A percentile compares a stretch with the other conserved stretches of the same genome.
These are phyloP conservation scores for Nakazawaea siamensis DNA, from an alignment of 805 yeast species.

Conservation along the genomic window DNA sequence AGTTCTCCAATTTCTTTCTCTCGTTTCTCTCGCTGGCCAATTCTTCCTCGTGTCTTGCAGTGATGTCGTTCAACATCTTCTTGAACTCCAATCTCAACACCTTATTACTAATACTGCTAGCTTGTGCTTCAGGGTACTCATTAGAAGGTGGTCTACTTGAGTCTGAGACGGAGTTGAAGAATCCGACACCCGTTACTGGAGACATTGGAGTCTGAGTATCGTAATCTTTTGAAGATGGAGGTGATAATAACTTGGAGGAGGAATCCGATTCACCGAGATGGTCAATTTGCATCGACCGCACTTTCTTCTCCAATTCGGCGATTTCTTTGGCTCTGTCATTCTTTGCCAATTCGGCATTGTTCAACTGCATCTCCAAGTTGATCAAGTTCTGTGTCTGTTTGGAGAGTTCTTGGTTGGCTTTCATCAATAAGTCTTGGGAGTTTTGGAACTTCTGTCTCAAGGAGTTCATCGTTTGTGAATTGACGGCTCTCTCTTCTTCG, in stretches of 20 bases:
- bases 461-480: slow-evolving; percentile 42
- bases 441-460: slow-evolving; percentile 40
- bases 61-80: slow-evolving; percentile 53
- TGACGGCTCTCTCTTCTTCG: slow-evolving; percentile 54
- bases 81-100: slow-evolving; percentile 63
- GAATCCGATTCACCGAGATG: slow-evolving; percentile 25
- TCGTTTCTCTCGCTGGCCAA: slow-evolving; percentile 46
- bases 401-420: slow-evolving; percentile 27
- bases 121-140: neutral
- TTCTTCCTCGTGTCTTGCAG: slow-evolving; percentile 52
- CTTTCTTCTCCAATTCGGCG: slow-evolving; percentile 33
- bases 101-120: slow-evolving; percentile 28
- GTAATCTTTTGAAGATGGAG: slow-evolving; percentile 12
- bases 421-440: slow-evolving; percentile 43
- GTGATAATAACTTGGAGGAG: slow-evolving; percentile 4
- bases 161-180: neutral
- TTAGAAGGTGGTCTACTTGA: neutral
- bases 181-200: slow-evolving; percentile 17
- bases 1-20: slow-evolving; percentile 34
- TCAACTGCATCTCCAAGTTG: slow-evolving; percentile 27
- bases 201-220: slow-evolving; percentile 2
- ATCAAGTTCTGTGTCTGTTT: slow-evolving; percentile 27
- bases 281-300: slow-evolving; percentile 36
- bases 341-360: slow-evolving; percentile 21
- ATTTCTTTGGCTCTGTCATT: slow-evolving; percentile 31